These are phyloP conservation scores for Citrus reticulata DNA, from an alignment of 345 rosid species.

Conservation along the genomic window DNA sequence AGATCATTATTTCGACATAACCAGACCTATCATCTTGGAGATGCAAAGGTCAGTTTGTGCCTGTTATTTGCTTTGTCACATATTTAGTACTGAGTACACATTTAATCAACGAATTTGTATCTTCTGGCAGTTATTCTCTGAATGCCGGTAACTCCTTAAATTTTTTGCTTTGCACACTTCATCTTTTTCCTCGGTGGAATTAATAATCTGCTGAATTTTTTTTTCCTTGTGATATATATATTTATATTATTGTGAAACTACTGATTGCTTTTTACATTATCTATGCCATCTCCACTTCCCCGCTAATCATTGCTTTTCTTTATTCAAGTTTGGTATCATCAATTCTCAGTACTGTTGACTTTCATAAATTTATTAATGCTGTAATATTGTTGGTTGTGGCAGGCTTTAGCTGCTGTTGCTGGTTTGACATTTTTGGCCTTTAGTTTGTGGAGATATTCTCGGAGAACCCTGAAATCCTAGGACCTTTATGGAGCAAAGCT, in stretches of 20 bases:
- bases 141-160: neutral
- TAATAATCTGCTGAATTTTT: neutral
- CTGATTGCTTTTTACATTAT: neutral
- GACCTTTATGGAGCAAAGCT: neutral
- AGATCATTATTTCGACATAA: slow-evolving; percentile 37
- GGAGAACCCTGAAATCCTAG: slow-evolving; percentile 30
- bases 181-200: neutral
- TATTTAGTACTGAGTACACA: neutral
- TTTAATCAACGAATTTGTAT: neutral
- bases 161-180: neutral
- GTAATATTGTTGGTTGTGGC: slow-evolving; percentile 21
- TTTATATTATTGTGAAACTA: neutral
- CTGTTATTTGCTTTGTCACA: neutral
- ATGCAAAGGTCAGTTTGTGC: slow-evolving; percentile 58
- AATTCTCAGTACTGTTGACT: neutral
- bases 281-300: neutral
- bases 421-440: slow-evolving; percentile 46
- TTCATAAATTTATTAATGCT: neutral
- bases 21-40: slow-evolving; percentile 22
- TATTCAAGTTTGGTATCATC: neutral
- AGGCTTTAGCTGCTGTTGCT: slow-evolving; percentile 67
- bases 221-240: neutral
- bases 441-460: slow-evolving; percentile 62
- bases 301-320: neutral
- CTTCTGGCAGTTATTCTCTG: neutral